Base-by-base conservation (phyloP, 2,329 filamentous ascomycete genomes). In the Calycina marina region DNA sequence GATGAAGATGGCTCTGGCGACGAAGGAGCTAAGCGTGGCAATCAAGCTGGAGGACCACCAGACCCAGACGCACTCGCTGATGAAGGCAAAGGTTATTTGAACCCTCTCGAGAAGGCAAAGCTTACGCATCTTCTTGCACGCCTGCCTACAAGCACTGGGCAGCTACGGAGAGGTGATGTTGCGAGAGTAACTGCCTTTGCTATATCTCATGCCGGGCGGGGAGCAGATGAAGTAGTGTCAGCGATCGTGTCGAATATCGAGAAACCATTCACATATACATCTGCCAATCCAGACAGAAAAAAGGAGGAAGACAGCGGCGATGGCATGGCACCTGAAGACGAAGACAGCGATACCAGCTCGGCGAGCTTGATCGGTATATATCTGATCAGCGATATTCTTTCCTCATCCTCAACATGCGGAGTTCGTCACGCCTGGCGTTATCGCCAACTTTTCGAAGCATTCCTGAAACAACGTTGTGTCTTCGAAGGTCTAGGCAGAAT, bases 181-280 rank as follows among this genome's bases (percentile, higher is more conserved):
- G 86, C 84, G 1, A 70, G 85, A 4, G 66, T 94, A 2, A 88
- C 86, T 1, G 70, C 78, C 3, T 94, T 96, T 56, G 86, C 86
- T 9, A 84, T 96, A 35, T 77, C 77, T 2, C 84, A 96, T 52
- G 81, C 85, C 2, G 82, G 78, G 24, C 68, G 74, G 13, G 90
- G 86, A 11, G 80, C 83, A 9, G 81, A 92, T 41, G 90, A 96
- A 58, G 77, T 94, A 20, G 85, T 93, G n/a, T 72, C 88, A 30
- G 72, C 93, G 57, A 75, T 96, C 22, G 69, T 93, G 0, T 67
- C 74, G 1, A 96, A 98, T 47, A 65, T 96, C 18, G 65, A 79
- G 37, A 72, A 67, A 31, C 90, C 90, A 0, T 72, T 92, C 36
- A 69, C 75, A 4, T 72, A 77, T 42, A 82, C 75, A 1, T 68